Base-by-base conservation (phyloP, 2,329 filamentous ascomycete species). In the Penicillium sp. region DNA sequence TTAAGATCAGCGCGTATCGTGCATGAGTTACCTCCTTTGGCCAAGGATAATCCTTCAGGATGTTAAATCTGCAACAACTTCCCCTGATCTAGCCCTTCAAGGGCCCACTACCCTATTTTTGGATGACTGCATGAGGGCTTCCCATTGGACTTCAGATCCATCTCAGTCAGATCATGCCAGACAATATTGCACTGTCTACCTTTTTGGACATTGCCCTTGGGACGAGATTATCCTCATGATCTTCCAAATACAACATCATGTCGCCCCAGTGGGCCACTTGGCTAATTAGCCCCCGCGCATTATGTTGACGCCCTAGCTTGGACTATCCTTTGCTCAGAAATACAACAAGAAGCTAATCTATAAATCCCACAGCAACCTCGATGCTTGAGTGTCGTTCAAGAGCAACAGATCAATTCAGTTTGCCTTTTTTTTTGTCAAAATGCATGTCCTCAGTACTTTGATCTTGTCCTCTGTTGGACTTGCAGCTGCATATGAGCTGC, bases 401-500 rank as follows among this genome's bases (percentile, higher is more conserved):
- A 8, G 2, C 27, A 32, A 23, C 18, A 7, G 6, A 19, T 19
- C 11, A 6, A 11, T 34, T 2, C 29, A 23, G 5, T 45, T 23
- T 14, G 8, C 23, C 18, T 4, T 34, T 10, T 10, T 8, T 34
- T 8, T 11, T 23, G 11, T 4, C 43, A 45, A 23, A 16, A 45
- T 35, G 43, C 43, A 45, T 3, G 18, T 45, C 3, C 40, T 45
- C 42, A n/a, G 42, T 16, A 26, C 43, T 35, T n/a, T 45, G 43
- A 45, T 34, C 23, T 18, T 45, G 13, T 45, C 18, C 23, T 53
- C 51, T 4, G 36, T 35, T 6, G 40, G 48, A 16, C 19, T 56
- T 30, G 47, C 47, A 18, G 43, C 48, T 1, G 56, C 61, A 8
- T 63, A 60, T 36, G 41, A 55, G 18, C 27, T 65, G 2, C 61